phyloP scores from a whole-genome alignment of 805 yeast genomes.

The Hanseniaspora nectarophila region DNA sequence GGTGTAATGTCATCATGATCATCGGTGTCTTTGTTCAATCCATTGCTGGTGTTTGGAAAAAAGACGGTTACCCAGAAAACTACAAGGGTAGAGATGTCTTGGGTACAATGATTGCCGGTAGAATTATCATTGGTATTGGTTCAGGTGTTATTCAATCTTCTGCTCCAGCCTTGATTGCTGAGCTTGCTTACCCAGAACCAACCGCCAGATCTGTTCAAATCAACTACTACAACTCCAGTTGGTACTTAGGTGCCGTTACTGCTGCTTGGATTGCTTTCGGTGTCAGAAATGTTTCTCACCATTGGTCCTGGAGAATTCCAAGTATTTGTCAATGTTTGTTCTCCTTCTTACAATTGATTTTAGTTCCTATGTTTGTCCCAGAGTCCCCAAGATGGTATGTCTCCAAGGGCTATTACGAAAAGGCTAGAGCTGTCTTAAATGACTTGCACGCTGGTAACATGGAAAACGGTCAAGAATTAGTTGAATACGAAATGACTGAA shows the following conservation, averaged over 20 bases:
- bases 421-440: slow-evolving; percentile 34
- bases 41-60: slow-evolving; percentile 22
- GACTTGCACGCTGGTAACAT: slow-evolving; percentile 32
- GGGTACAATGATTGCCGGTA: slow-evolving; percentile 31
- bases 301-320: slow-evolving; percentile 46
- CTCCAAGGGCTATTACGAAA: slow-evolving; percentile 31
- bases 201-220: slow-evolving; percentile 33
- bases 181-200: slow-evolving; percentile 36
- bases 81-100: slow-evolving; percentile 32
- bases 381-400: slow-evolving; percentile 40
- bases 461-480: slow-evolving; percentile 29
- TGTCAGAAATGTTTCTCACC: slow-evolving; percentile 25
- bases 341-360: slow-evolving; percentile 33
- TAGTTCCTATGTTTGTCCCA: slow-evolving; percentile 36
- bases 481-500: slow-evolving; percentile 32
- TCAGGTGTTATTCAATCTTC: slow-evolving; percentile 32
- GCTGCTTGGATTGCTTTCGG: slow-evolving; percentile 44
- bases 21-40: slow-evolving; percentile 15
- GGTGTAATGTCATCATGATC: slow-evolving; percentile 21
- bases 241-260: slow-evolving; percentile 42
- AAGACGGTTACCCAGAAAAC: slow-evolving; percentile 25
- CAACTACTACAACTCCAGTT: slow-evolving; percentile 38
- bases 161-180: slow-evolving; percentile 40
- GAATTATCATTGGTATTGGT: slow-evolving; percentile 42
- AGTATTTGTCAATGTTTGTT: slow-evolving; percentile 39